Evolutionary conservation across 805 yeast genomes (phyloP).

Genomic region (Yamadazyma takamatsuzukensis): DNA sequence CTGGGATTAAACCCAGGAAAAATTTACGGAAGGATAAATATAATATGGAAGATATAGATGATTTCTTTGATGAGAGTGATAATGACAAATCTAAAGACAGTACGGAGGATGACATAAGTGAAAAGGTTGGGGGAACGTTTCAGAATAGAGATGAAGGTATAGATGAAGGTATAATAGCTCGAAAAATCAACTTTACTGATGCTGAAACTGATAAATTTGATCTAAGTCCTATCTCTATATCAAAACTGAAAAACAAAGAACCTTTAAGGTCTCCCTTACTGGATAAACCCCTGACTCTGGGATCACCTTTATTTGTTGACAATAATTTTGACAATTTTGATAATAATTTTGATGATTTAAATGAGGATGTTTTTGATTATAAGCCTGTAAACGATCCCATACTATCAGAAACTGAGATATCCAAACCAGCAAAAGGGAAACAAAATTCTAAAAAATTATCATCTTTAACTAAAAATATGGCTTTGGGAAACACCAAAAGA

Average conservation of each 20-base stretch:
- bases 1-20: constrained; percentile 51
- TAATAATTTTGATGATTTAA: constrained; percentile 22
- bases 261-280: constrained; percentile 20
- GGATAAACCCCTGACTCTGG: constrained; percentile 4
- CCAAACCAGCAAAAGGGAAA: constrained; percentile 1
- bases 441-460: constrained; percentile 14
- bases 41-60: constrained; percentile 67
- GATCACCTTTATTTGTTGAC: constrained; percentile 1
- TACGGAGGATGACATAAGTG: background rate
- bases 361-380: constrained; percentile 1
- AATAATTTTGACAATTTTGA: constrained; percentile 11
- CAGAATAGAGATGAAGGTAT: constrained; percentile 10
- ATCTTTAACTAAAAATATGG: constrained; percentile 30
- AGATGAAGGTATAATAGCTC: constrained; percentile 26
- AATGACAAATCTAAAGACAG: constrained; percentile 3
- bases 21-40: constrained; percentile 51
- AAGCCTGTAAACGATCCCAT: background rate
- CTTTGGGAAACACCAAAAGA: constrained; percentile 18
- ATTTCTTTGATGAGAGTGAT: constrained; percentile 52
- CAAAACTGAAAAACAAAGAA: constrained; percentile 1
- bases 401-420: constrained; percentile 6
- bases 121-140: too few species aligned
- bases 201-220: constrained; percentile 29
- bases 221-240: constrained; percentile 22
- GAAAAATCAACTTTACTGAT: constrained; percentile 34